These are phyloP conservation scores for Aspergillus tubingensis DNA, from an alignment of 2,329 filamentous ascomycete species.

Conservation along the genomic window DNA sequence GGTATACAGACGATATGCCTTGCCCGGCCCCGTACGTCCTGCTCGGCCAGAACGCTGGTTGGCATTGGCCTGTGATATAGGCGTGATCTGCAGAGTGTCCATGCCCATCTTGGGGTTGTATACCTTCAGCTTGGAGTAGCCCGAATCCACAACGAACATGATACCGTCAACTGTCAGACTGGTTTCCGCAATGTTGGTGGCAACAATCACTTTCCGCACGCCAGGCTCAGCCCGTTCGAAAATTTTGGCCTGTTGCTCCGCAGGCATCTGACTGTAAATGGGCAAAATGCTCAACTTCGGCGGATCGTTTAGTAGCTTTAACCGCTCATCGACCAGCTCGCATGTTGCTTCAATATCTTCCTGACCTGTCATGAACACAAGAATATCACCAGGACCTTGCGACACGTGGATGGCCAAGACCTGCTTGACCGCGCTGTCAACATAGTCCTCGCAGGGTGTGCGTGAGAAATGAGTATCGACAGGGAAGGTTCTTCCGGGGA, in stretches of 20 bases:
- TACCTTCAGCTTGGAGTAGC: slow-evolving; percentile 96
- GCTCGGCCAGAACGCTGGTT: slow-evolving; percentile 91
- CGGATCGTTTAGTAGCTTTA: slow-evolving; percentile 88
- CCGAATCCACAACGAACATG: slow-evolving; percentile 97
- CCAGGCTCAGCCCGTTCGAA: slow-evolving; percentile 89
- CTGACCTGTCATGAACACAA: slow-evolving; percentile 99
- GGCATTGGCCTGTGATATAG: slow-evolving; percentile 94
- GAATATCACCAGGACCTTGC: slow-evolving; percentile 86
- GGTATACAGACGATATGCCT: slow-evolving; percentile 90
- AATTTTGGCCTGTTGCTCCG: slow-evolving; percentile 95
- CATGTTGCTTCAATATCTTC: slow-evolving; percentile 98
- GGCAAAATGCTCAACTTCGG: slow-evolving; percentile 92
- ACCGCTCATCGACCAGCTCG: slow-evolving; percentile 82
- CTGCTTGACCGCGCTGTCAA: slow-evolving; percentile 94
- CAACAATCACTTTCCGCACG: slow-evolving; percentile 94
- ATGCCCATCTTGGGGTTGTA: slow-evolving; percentile 99
- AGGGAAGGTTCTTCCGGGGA: slow-evolving; percentile 93
- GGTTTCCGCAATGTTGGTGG: slow-evolving; percentile 97
- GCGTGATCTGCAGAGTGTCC: slow-evolving; percentile 97
- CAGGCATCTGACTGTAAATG: slow-evolving; percentile 99
- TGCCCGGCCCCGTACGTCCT: slow-evolving; percentile 90
- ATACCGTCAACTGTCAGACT: slow-evolving; percentile 98
- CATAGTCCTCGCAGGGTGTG: slow-evolving; percentile 95
- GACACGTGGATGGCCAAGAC: slow-evolving; percentile 95
- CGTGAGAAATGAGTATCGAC: slow-evolving; percentile 96